Evolutionary conservation across 2,329 filamentous ascomycete genomes (phyloP), one percentile per base, ranked within the genome.

Genomic region (Lachnellula cervina): DNA sequence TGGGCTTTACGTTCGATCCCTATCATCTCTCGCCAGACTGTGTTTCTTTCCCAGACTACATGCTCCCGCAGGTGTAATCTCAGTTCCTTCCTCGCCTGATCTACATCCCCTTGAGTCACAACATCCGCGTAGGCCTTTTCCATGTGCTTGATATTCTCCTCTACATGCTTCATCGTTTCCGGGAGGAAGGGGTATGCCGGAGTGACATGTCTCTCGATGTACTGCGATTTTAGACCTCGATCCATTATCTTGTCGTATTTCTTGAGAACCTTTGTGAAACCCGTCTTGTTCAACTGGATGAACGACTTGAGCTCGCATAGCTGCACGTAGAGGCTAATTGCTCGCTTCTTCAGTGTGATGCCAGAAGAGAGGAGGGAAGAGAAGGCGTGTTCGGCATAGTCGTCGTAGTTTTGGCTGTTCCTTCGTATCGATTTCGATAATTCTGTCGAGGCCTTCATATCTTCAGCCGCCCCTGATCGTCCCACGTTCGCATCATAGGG

Each of bases 11-110:
- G 82, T 75, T 99, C 95, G 64, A 99, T 93, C 52, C 93, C 94
- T 70, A 99, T 99, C 83, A 99, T 94, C 66, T 99, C 94, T 74
- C 95, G 81, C 94, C 94, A 99, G 17, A 99, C 94, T 0, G 94
- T 99, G 69, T 99, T 99, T 55, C 94, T 83, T 72, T 99, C 95
- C 95, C 94, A 99, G 0, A 97, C 93, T 19, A 99, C 92, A 71
- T 99, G 94, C 73, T 99, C 95, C 55, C 94, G 81, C 25, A 99
- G 80, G 68, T 99, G 92, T 32, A 96, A 83, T 52, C 94, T 83
- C 55, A 99, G 78, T 69, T 97, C 94, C 63, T 89, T 87, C 66
- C 86, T 89, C 4, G 94, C 92, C 13, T 88, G 75, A 5, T 81
- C 77, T 3, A 88, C 73, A 67, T 99, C 90, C 32, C 91, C 91